A percentile compares a stretch with the other conserved stretches of the same genome.
Conservation (phyloP, 495 filamentous ascomycete species). For the Polyplosphaeria fusca region DNA sequence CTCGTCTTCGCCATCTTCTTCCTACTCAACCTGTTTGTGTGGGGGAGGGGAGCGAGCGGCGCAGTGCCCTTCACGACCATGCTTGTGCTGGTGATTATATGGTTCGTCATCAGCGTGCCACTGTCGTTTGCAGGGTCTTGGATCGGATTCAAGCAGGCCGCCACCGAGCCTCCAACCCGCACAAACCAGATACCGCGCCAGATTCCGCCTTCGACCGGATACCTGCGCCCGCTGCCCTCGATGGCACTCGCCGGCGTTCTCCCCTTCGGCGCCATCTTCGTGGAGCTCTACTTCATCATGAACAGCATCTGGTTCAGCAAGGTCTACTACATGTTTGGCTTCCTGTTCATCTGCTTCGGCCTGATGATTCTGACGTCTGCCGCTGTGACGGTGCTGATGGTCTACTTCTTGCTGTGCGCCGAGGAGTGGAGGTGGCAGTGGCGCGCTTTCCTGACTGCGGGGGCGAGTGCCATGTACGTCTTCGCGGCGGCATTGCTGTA, state of each 20-base stretch:
- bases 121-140: constrained; percentile 87
- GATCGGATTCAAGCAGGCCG: constrained; percentile 74
- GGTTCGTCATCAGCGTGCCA: constrained; percentile 94
- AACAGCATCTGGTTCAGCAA: constrained; percentile 94
- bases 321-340: constrained; percentile 99
- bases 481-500: constrained; percentile 85
- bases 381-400: constrained; percentile 83
- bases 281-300: constrained; percentile 98
- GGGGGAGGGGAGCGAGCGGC: constrained; percentile 83
- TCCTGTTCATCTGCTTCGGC: constrained; percentile 95
- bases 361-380: constrained; percentile 96
- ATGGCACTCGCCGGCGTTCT: constrained; percentile 87
- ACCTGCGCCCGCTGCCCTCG: constrained; percentile 78
- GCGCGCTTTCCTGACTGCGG: constrained; percentile 84
- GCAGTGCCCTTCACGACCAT: constrained; percentile 96
- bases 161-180: constrained; percentile 75
- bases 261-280: constrained; percentile 93
- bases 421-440: constrained; percentile 99
- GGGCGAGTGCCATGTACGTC: constrained; percentile 83
- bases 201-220: constrained; percentile 77
- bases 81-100: constrained; percentile 87
- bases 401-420: constrained; percentile 90
- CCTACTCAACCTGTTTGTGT: constrained; percentile 91
- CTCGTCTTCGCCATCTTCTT: constrained; percentile 89
- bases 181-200: constrained; percentile 98